These are phyloP conservation scores for Mycothermus thermophilus DNA, from an alignment of 495 filamentous ascomycete genomes.

Conservation along the genomic window DNA sequence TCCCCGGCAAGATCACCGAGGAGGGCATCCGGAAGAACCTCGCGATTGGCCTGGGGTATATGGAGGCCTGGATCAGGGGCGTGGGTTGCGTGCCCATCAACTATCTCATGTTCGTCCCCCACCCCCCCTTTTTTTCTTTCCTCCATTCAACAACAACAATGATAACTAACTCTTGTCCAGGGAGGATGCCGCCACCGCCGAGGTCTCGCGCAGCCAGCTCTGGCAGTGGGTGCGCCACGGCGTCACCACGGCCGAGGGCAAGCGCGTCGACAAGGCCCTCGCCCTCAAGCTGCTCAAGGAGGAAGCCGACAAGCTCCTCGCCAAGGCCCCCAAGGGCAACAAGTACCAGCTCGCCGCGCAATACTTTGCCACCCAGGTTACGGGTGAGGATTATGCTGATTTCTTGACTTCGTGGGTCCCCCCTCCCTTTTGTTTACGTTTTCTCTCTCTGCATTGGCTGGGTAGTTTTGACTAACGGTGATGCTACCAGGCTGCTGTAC, in stretches of 20 bases:
- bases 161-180: conserved; percentile 16
- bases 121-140: background rate
- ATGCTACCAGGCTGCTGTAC: conserved; percentile 65
- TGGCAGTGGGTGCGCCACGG: conserved; percentile 95
- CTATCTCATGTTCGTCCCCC: conserved; percentile 63
- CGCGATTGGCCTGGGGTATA: conserved; percentile 91
- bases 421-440: background rate
- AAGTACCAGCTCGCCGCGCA: conserved; percentile 82
- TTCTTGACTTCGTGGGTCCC: conserved; percentile 70
- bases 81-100: conserved; percentile 97
- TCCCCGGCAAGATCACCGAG: conserved; percentile 87
- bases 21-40: conserved; percentile 96
- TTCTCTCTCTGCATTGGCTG: too few relatives aligned
- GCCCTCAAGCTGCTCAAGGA: conserved; percentile 78
- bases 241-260: conserved; percentile 74
- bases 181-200: conserved; percentile 95
- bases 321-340: conserved; percentile 74
- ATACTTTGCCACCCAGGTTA: conserved; percentile 88
- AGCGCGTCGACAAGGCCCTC: conserved; percentile 84
- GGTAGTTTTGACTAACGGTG: background rate
- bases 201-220: conserved; percentile 81
- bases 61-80: conserved; percentile 95
- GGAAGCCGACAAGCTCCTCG: conserved; percentile 60
- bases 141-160: background rate
- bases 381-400: conserved; percentile 93